Percentiles rank a stretch among this genome's conserved stretches.
Conservation (phyloP, 2,329 filamentous ascomycete genomes). For the Calonectria pseudoreteaudii region DNA sequence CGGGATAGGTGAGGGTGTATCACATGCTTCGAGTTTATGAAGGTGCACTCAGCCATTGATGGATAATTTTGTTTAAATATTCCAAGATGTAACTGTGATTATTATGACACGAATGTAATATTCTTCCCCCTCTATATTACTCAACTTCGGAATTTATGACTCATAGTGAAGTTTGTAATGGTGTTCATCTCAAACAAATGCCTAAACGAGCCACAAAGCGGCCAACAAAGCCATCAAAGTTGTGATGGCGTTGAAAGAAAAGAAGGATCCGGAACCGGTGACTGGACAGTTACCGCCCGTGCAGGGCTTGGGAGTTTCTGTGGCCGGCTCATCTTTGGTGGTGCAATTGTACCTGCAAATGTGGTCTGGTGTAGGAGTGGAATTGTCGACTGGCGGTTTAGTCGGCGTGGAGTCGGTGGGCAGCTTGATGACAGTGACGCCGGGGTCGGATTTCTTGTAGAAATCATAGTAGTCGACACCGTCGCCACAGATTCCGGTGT, state of each 20-base stretch:
- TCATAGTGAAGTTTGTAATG: neutral
- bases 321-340: neutral
- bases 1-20: neutral
- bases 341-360: neutral
- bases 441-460: neutral
- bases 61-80: too few relatives aligned
- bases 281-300: neutral
- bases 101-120: neutral
- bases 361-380: neutral
- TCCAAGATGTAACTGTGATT: neutral
- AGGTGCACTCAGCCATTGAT: too few relatives aligned
- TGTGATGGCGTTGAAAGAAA: neutral
- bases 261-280: neutral
- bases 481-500: neutral
- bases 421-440: neutral
- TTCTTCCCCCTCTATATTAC: neutral
- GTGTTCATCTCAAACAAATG: neutral
- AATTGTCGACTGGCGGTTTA: neutral
- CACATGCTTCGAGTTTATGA: neutral
- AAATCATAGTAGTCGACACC: neutral
- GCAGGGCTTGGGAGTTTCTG: neutral
- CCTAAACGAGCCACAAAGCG: neutral
- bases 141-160: neutral
- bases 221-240: neutral
- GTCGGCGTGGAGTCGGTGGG: neutral